A percentile compares a stretch with the other conserved stretches of the same genome.
These are phyloP conservation scores for Trichoderma asperellum DNA, from an alignment of 2,329 filamentous ascomycete genomes.

Conservation along the genomic window DNA sequence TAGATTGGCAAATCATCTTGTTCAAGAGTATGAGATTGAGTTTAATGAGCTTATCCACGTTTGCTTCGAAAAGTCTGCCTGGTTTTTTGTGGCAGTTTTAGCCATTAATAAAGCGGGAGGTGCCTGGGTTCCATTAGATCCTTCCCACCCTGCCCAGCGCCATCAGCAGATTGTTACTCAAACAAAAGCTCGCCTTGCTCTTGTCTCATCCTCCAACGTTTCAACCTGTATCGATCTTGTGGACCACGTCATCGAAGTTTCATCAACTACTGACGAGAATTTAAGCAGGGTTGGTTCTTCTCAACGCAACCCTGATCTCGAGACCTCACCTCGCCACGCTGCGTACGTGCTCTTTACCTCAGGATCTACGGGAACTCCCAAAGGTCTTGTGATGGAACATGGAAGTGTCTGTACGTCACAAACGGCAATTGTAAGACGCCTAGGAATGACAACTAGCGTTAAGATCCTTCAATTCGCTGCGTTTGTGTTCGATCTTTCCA, in stretches of 20 bases:
- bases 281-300: background rate
- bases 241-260: slow-evolving; percentile 3
- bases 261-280: background rate
- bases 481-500: slow-evolving; percentile 27
- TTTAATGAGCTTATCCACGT: slow-evolving; percentile 22
- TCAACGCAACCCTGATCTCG: background rate
- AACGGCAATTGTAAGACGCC: slow-evolving; percentile 3
- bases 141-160: slow-evolving; percentile 16
- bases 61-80: slow-evolving; percentile 26
- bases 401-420: slow-evolving; percentile 20
- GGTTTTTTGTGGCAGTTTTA: slow-evolving; percentile 21
- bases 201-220: background rate
- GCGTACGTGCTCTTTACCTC: slow-evolving; percentile 26
- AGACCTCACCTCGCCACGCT: slow-evolving; percentile 16
- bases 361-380: slow-evolving; percentile 16
- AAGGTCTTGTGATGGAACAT: slow-evolving; percentile 27
- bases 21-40: background rate
- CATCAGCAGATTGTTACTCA: slow-evolving; percentile 20
- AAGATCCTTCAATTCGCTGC: slow-evolving; percentile 23
- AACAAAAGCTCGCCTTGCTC: slow-evolving; percentile 15
- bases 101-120: slow-evolving; percentile 25
- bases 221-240: slow-evolving; percentile 6
- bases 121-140: slow-evolving; percentile 25
- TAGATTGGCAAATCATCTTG: slow-evolving; percentile 14
- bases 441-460: background rate